A percentile compares a stretch with the other conserved stretches of the same genome.
These are phyloP conservation scores for Leishmania guyanensis DNA, from an alignment of 208 protist genomes.

Conservation along the genomic window DNA sequence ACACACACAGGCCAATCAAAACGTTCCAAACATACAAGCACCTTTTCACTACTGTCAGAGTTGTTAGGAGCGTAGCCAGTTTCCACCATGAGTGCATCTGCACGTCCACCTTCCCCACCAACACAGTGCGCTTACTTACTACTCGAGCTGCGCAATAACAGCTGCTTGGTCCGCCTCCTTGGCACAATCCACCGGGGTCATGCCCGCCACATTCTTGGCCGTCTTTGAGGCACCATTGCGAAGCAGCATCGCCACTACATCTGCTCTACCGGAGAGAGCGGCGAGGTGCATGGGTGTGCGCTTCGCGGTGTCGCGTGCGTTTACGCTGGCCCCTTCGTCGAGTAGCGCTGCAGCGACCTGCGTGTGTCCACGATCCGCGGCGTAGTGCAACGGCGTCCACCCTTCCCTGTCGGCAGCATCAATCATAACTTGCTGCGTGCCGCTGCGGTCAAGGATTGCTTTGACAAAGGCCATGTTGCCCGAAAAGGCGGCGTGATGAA, in stretches of 20 bases:
- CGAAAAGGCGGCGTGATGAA: conserved; percentile 81
- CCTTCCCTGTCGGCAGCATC: conserved; percentile 72
- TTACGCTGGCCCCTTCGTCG: conserved; percentile 73
- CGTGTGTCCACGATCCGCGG: conserved; percentile 67
- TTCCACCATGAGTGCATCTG: background rate
- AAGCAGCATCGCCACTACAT: conserved; percentile 47
- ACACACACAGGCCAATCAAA: background rate
- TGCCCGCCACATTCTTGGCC: conserved; percentile 62
- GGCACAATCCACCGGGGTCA: conserved; percentile 67
- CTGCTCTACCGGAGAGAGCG: conserved; percentile 42
- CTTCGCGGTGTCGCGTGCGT: conserved; percentile 57
- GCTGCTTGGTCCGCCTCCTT: conserved; percentile 39
- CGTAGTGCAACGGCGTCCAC: conserved; percentile 91
- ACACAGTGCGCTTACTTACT: background rate
- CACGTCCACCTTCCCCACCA: no score
- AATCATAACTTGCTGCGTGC: conserved; percentile 48
- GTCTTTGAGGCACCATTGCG: conserved; percentile 44
- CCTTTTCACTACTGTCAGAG: background rate
- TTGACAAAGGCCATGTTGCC: conserved; percentile 50
- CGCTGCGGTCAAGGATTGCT: conserved; percentile 37
- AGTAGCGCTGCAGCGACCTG: conserved; percentile 45
- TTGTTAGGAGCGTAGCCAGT: background rate
- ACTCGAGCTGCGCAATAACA: conserved; percentile 14
- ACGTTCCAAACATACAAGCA: background rate
- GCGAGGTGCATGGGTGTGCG: conserved; percentile 87